Evolutionary conservation across 768 basidiomycete genomes (phyloP).

Genomic region (Auricularia heimuer): DNA sequence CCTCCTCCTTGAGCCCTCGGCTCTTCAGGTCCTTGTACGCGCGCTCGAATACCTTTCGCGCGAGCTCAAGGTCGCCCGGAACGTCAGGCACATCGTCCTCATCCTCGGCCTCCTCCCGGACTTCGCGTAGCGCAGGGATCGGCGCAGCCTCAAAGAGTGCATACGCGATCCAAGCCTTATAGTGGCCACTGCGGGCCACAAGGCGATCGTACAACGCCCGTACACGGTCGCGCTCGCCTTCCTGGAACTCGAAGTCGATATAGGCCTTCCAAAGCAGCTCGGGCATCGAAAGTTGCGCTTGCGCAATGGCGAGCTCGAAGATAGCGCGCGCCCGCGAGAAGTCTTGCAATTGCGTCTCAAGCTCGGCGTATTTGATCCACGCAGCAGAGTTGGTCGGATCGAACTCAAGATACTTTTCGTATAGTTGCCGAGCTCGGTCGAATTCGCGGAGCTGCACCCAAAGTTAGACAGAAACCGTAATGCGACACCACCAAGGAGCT

Average conservation of each 20-base stretch:
- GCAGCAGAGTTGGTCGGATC: conserved; percentile 86
- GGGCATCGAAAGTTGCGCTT: conserved; percentile 84
- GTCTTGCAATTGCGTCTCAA: conserved; percentile 82
- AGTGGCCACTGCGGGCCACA: conserved; percentile 76
- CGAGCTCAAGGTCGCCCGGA: conserved; percentile 53
- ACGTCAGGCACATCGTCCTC: conserved; percentile 46
- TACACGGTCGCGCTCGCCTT: conserved; percentile 80
- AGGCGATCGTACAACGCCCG: conserved; percentile 85
- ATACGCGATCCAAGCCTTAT: conserved; percentile 96
- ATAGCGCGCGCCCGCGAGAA: conserved; percentile 84
- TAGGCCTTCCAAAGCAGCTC: conserved; percentile 92
- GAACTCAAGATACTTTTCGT: conserved; percentile 93
- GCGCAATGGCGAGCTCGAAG: conserved; percentile 83
- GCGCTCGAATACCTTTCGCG: conserved; percentile 73
- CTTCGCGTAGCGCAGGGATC: conserved; percentile 52
- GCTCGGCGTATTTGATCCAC: conserved; percentile 94
- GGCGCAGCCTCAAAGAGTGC: conserved; percentile 84
- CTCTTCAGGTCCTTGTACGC: conserved; percentile 81
- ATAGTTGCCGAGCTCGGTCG: conserved; percentile 81
- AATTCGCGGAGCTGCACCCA: conserved; percentile 74
- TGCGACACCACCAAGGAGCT: conserved; percentile 13
- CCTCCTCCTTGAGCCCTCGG: conserved; percentile 73
- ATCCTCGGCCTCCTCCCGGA: conserved; percentile 65
- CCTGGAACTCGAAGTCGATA: conserved; percentile 92
- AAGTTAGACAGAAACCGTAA: not conserved